phyloP scores from a whole-genome alignment of 2,329 filamentous ascomycete genomes.

The Epichloe uncinata region DNA sequence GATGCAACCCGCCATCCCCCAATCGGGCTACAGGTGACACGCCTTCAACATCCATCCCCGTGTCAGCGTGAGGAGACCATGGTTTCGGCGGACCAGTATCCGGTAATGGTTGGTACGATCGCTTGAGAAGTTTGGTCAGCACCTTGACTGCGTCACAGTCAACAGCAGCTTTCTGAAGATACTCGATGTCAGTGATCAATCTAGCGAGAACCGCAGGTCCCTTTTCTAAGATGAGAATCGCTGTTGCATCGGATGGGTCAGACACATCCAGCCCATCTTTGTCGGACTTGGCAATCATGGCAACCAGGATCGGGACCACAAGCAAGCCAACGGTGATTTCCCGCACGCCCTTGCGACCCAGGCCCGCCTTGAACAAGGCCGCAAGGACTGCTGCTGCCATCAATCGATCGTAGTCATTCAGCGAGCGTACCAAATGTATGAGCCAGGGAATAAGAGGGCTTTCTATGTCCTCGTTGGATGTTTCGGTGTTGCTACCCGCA shows the following conservation, averaged over 20 bases:
- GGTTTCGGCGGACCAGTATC: conserved; percentile 17
- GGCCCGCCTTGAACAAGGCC: conserved; percentile 53
- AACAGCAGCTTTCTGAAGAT: conserved; percentile 69
- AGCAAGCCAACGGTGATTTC: conserved; percentile 52
- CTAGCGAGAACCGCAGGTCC: conserved; percentile 65
- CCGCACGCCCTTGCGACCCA: conserved; percentile 46
- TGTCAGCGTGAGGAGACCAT: conserved; percentile 27
- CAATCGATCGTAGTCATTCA: conserved; percentile 44
- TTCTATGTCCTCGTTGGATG: conserved; percentile 46
- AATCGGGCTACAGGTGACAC: conserved; percentile 32
- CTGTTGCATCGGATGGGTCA: conserved; percentile 22
- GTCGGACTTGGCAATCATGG: conserved; percentile 36
- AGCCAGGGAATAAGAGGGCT: conserved; percentile 63
- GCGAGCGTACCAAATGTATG: conserved; percentile 47
- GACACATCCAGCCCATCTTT: conserved; percentile 32
- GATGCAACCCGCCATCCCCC: conserved; percentile 47
- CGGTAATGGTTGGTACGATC: conserved; percentile 34
- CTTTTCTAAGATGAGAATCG: conserved; percentile 45
- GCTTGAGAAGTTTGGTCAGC: conserved; percentile 35
- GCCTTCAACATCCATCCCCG: conserved; percentile 20
- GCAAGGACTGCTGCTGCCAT: conserved; percentile 58
- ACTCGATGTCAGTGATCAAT: conserved; percentile 64
- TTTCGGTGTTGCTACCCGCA: conserved; percentile 16
- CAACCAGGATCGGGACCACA: conserved; percentile 56
- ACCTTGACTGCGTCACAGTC: conserved; percentile 43